A percentile compares a stretch with the other conserved stretches of the same genome.
phyloP scores from a whole-genome alignment of 331 rosid genomes.

The Phaseolus coccineus region DNA sequence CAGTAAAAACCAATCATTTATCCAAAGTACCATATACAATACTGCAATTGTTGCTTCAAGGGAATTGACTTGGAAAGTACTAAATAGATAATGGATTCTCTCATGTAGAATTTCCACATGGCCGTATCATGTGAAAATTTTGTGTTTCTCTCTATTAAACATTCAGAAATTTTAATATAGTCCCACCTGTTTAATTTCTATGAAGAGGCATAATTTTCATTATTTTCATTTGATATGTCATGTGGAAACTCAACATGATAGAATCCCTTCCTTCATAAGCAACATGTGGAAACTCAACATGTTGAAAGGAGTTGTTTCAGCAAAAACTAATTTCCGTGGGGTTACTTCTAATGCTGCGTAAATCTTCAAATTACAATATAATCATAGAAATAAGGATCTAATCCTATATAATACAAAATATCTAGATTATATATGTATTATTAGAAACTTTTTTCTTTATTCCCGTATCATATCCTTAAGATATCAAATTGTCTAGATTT shows the following conservation, averaged over 20 bases:
- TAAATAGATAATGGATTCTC: not conserved
- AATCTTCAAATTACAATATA: not conserved
- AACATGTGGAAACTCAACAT: not conserved
- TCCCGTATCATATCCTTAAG: too few relatives aligned
- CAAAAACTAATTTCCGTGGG: not conserved
- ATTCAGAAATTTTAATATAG: not conserved
- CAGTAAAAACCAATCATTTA: not conserved
- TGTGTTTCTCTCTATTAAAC: not conserved
- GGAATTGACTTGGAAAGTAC: slow-evolving; percentile 26
- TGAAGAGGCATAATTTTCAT: not conserved
- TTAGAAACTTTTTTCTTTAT: too few relatives aligned
- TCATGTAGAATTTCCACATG: not conserved
- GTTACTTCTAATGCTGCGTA: slow-evolving; percentile 1
- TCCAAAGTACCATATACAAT: slow-evolving; percentile 17
- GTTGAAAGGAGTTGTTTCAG: not conserved
- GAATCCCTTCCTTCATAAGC: not conserved
- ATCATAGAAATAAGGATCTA: too few relatives aligned
- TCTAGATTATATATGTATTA: too few relatives aligned
- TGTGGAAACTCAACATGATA: not conserved
- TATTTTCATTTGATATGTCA: not conserved
- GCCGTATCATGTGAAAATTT: not conserved
- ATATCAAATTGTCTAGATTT: too few relatives aligned
- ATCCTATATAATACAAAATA: too few relatives aligned
- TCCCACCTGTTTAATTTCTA: not conserved
- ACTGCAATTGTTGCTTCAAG: slow-evolving; percentile 32